Base-by-base conservation (phyloP, 331 rosid species). In the Pyracantha coccinea region DNA sequence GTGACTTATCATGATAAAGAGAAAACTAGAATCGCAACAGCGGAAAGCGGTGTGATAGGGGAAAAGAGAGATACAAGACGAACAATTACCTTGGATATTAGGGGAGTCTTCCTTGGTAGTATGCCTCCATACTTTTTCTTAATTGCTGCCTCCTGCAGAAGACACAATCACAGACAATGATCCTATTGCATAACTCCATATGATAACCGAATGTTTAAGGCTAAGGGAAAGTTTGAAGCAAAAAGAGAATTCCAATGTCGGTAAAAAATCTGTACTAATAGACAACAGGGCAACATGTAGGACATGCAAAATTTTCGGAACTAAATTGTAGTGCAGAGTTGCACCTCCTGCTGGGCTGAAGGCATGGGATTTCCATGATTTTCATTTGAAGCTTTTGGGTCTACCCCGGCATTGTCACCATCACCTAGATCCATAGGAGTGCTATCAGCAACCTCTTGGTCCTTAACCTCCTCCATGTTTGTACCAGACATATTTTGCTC, bases 111-210 rank as follows among this genome's bases (percentile, higher is more conserved):
- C 90, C 61, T 94, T 64, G 96, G 97, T 55, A 92, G 6, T 20
- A 90, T 72, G 65, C 99, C 99, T 70, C 99, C 99, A 77, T 92
- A 94, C 86, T 92, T 94, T 47, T 90, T 94, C 93, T 84, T 94
- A 55, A 94, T 61, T 11, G 60, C 84, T 74, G 84, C 91, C 71
- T 92, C 97, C 99, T 94, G 84, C 75, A 85, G 60, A 77, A 79
- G 44, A 79, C 58, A 85, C 10, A 77, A 69, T 68, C 16, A 53
- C 4, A 25, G 71, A 58, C 57, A 66, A 67, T 64, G 55, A 72
- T 16, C 66, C 38, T 58, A 23, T 25, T 24, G 55, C 76, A 35
- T 59, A 72, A 32, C 15, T 32, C 17, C 4, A 7, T 45, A 75
- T n/a, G n/a, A n/a, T n/a, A n/a, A n/a, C n/a, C n/a, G 6, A 10